Evolutionary conservation across 768 basidiomycete species (phyloP).

Genomic region (Boletellus ananiceps): DNA sequence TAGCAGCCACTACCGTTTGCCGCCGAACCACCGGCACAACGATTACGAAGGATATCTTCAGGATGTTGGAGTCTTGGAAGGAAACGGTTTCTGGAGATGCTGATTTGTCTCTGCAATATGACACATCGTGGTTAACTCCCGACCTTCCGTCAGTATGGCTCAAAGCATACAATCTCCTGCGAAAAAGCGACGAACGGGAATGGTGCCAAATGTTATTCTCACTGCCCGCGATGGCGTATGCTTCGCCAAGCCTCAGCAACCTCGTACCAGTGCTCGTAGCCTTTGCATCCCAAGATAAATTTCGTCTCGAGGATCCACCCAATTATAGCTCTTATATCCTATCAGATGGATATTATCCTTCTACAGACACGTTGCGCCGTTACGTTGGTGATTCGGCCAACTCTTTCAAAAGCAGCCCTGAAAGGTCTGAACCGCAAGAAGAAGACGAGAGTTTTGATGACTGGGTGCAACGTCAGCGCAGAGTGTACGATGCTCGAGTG

Average conservation of each 20-base stretch:
- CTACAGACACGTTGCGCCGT: background rate
- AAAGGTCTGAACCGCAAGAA: background rate
- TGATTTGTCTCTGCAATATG: slow-evolving; percentile 15
- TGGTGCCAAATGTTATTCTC: slow-evolving; percentile 25
- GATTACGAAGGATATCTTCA: background rate
- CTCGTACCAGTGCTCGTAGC: slow-evolving; percentile 29
- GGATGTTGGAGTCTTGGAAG: slow-evolving; percentile 8
- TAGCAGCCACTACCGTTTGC: slow-evolving; percentile 4
- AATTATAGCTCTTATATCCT: slow-evolving; percentile 5
- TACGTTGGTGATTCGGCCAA: background rate
- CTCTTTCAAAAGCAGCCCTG: slow-evolving; percentile 8
- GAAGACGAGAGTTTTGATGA: background rate
- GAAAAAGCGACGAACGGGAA: slow-evolving; percentile 3
- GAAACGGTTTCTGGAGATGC: background rate
- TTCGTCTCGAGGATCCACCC: slow-evolving; percentile 12
- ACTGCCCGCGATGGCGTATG: slow-evolving; percentile 28
- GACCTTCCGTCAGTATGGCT: slow-evolving; percentile 21
- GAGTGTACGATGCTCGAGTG: background rate
- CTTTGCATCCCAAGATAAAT: slow-evolving; percentile 18
- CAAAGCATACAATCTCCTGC: slow-evolving; percentile 24
- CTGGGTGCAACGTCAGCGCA: slow-evolving; percentile 1
- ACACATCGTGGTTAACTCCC: slow-evolving; percentile 21
- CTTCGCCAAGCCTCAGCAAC: slow-evolving; percentile 5
- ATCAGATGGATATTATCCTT: slow-evolving; percentile 7
- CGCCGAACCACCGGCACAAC: background rate